Evolutionary conservation across 176 grass and related monocot species (phyloP).

Genomic region (Avena atlantica): DNA sequence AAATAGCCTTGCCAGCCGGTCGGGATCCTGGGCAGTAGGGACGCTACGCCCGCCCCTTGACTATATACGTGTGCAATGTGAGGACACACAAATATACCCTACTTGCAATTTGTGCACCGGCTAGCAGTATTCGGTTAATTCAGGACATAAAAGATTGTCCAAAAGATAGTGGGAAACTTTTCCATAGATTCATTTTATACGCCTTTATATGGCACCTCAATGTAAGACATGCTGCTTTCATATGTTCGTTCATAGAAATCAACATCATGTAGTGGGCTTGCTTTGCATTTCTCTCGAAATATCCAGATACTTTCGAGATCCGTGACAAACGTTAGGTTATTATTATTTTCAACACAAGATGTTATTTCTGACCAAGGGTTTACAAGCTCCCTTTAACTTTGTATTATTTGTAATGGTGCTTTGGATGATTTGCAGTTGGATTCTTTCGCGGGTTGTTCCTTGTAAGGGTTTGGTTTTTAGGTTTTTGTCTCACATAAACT

Average conservation of each 20-base stretch:
- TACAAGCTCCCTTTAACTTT: neutral
- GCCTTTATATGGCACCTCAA: neutral
- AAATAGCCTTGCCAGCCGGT: no score
- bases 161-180: neutral
- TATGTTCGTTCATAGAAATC: neutral
- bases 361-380: neutral
- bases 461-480: neutral
- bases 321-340: neutral
- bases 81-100: no score
- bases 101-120: no score
- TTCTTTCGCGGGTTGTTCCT: neutral
- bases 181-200: neutral
- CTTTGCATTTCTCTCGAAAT: neutral
- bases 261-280: neutral
- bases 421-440: neutral
- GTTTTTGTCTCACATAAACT: neutral
- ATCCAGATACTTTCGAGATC: neutral
- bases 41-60: no score
- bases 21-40: no score
- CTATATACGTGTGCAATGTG: no score
- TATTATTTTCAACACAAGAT: neutral
- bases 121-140: no score
- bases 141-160: no score
- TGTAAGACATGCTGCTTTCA: neutral
- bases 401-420: neutral